These are phyloP conservation scores for Penicillium aurantiogriseum DNA, from an alignment of 2,329 filamentous ascomycete genomes.

Conservation along the genomic window DNA sequence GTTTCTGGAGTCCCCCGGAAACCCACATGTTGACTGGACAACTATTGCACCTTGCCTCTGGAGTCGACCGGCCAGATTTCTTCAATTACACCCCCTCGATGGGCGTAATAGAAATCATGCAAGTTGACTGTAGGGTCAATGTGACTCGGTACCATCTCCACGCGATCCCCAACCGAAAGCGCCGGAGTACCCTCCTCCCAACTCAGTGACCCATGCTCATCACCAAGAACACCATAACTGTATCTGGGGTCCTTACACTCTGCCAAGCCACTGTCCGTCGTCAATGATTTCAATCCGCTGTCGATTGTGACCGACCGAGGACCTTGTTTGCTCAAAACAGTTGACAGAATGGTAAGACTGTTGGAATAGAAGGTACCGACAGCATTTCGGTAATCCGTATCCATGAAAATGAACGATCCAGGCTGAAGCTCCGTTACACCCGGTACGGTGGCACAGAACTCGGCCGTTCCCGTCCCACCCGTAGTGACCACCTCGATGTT, in stretches of 20 bases:
- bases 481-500: constrained; percentile 53
- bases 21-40: not conserved
- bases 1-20: no score
- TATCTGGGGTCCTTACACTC: constrained; percentile 49
- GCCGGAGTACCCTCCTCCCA: constrained; percentile 46
- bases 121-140: constrained; percentile 57
- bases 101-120: constrained; percentile 52
- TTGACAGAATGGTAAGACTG: constrained; percentile 50
- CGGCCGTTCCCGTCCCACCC: constrained; percentile 54
- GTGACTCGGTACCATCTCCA: constrained; percentile 56
- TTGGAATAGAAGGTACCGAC: constrained; percentile 51
- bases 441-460: constrained; percentile 52
- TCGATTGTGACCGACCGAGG: constrained; percentile 50
- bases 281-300: constrained; percentile 51
- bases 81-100: constrained; percentile 49
- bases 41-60: constrained; percentile 52
- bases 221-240: constrained; percentile 47
- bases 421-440: constrained; percentile 57
- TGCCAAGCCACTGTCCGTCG: constrained; percentile 53
- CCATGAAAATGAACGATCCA: constrained; percentile 58
- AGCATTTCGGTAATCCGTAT: constrained; percentile 56
- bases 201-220: constrained; percentile 50
- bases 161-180: constrained; percentile 47
- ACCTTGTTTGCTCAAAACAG: constrained; percentile 51
- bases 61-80: constrained; percentile 55